Evolutionary conservation across 2,329 filamentous ascomycete genomes (phyloP).

Genomic region (Botrytis squamosa): DNA sequence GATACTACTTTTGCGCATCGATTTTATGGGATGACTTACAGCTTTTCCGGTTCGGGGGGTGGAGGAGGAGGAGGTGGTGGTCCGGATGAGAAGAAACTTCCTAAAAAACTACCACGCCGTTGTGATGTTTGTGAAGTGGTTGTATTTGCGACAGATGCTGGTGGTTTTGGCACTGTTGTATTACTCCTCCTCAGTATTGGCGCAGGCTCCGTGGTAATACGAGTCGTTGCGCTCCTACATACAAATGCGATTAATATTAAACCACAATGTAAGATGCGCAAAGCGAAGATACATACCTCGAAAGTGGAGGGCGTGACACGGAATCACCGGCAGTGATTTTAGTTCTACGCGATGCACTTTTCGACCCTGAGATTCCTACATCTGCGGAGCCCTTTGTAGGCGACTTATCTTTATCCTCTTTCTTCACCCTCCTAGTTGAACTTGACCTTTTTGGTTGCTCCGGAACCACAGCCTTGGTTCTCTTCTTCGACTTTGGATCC

Average conservation of each 20-base stretch:
- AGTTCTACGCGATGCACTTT: slow-evolving; percentile 28
- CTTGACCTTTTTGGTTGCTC: slow-evolving; percentile 28
- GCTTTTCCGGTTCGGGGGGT: slow-evolving; percentile 32
- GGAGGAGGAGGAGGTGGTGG: slow-evolving; percentile 14
- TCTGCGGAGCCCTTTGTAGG: slow-evolving; percentile 21
- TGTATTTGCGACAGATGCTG: slow-evolving; percentile 26
- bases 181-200: slow-evolving; percentile 31
- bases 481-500: slow-evolving; percentile 30
- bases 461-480: slow-evolving; percentile 33
- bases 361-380: slow-evolving; percentile 23
- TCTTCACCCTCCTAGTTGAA: slow-evolving; percentile 25
- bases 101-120: slow-evolving; percentile 30
- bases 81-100: slow-evolving; percentile 31
- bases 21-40: slow-evolving; percentile 27
- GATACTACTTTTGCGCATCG: background rate
- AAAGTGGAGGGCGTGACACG: slow-evolving; percentile 28
- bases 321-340: slow-evolving; percentile 28
- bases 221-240: slow-evolving; percentile 22
- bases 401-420: slow-evolving; percentile 23
- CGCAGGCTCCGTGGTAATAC: slow-evolving; percentile 23
- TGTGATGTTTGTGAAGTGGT: slow-evolving; percentile 16
- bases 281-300: slow-evolving; percentile 27
- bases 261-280: background rate
- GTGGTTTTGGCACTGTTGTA: slow-evolving; percentile 28
- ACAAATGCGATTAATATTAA: slow-evolving; percentile 26